A percentile compares a stretch with the other conserved stretches of the same genome.
Evolutionary conservation across 2,329 filamentous ascomycete genomes (phyloP).

Genomic region (Metarhizium humberi): DNA sequence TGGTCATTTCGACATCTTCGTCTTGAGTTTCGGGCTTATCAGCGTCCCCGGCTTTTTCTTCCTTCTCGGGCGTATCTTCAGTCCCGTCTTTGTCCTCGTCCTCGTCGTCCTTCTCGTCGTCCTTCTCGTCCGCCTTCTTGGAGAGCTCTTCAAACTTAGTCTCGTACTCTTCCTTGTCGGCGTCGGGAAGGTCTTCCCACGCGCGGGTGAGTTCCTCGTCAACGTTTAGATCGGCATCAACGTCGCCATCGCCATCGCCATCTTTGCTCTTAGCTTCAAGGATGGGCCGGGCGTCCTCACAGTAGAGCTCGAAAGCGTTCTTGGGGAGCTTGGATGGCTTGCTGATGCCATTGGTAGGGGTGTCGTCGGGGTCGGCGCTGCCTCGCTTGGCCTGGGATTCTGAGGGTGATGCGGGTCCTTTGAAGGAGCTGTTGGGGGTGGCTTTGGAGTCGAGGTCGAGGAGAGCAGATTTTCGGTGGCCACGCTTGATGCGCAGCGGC

Average conservation of each 20-base stretch:
- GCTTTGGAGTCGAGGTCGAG: slow-evolving; percentile 33
- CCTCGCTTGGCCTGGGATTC: slow-evolving; percentile 20
- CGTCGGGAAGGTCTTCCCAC: slow-evolving; percentile 44
- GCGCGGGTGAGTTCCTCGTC: slow-evolving; percentile 46
- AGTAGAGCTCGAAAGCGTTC: slow-evolving; percentile 47
- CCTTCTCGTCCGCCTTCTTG: slow-evolving; percentile 17
- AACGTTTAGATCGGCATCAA: slow-evolving; percentile 21
- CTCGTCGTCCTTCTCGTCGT: slow-evolving; percentile 17
- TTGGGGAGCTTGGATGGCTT: slow-evolving; percentile 33
- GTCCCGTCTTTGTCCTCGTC: slow-evolving; percentile 10
- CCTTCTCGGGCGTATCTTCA: slow-evolving; percentile 11
- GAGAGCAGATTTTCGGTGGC: slow-evolving; percentile 53
- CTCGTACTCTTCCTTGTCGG: slow-evolving; percentile 40
- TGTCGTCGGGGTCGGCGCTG: slow-evolving; percentile 2
- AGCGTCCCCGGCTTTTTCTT: slow-evolving; percentile 9
- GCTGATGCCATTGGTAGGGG: slow-evolving; percentile 29
- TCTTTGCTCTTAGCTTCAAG: slow-evolving; percentile 36
- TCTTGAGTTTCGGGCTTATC: slow-evolving; percentile 28
- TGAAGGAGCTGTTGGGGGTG: slow-evolving; percentile 30
- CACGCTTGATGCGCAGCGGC: slow-evolving; percentile 64
- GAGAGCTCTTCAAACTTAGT: slow-evolving; percentile 19
- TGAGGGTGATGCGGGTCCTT: slow-evolving; percentile 37
- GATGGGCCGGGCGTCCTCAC: slow-evolving; percentile 35
- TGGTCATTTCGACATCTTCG: slow-evolving; percentile 41
- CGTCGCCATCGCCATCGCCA: slow-evolving; percentile 16